Base-by-base conservation (phyloP, 108 stramenopile species). In the Cyclotella choctawhatcheeana region DNA sequence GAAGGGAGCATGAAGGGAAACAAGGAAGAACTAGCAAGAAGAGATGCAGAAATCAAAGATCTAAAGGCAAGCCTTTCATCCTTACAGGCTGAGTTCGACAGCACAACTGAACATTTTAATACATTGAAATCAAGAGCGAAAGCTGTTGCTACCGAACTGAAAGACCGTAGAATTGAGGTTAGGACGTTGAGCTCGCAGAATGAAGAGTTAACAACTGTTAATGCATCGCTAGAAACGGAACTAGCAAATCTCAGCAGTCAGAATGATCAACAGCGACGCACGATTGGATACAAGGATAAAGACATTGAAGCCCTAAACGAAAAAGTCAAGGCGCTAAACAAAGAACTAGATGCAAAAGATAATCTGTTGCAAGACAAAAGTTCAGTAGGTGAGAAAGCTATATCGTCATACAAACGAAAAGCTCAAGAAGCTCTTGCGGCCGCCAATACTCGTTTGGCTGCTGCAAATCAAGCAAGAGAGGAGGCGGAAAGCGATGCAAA, bases 401-500 rank as follows among this genome's bases (percentile, higher is more conserved):
- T 95, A 21, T 55, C 85, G 6, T 82, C 86, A 24, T 95, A 95
- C 83, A 95, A 95, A 77, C 86, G 85, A 50, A 95, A 94, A 65
- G 89, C 93, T 13, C 93, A 92, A 64, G 84, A 85, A 33, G 84
- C 91, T 13, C 78, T 95, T 47, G 81, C 88, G 22, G 63, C 84
- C 16, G 87, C 93, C 34, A 95, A 95, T 64, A 69, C 91, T 10
- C 83, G 93, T 7, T 66, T 85, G 16, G 93, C 93, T 14, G 70
- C 89, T 27, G 89, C 93, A 24, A 85, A 90, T 25, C 90, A 91
- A 64, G 88, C 93, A 16, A 88, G 84, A 66, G 93, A 92, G 74
- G 93, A 95, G 78, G 91, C 91, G 3, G 93, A 94, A 71, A 64
- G 89, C 37, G 93, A 92, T 63, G 90, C 93, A 60, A 73, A 87